Evolutionary conservation across 805 yeast species (phyloP).

Genomic region (Metschnikowia corniflorae): DNA sequence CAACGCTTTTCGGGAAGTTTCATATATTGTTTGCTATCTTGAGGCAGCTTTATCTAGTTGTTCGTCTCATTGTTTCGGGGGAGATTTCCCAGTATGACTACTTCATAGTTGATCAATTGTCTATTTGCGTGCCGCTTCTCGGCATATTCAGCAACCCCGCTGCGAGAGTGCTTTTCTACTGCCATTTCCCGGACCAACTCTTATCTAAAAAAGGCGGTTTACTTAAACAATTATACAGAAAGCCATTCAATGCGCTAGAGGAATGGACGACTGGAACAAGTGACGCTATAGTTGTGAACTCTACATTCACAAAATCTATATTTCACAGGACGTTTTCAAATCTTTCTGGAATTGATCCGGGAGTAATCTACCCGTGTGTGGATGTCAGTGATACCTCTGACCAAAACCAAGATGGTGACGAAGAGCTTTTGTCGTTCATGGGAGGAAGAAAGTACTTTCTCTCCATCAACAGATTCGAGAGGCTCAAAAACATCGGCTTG

Average conservation of each 20-base stretch:
- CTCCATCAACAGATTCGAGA: slow-evolving; percentile 85
- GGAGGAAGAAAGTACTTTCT: slow-evolving; percentile 46
- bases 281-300: slow-evolving; percentile 83
- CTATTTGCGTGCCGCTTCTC: slow-evolving; percentile 77
- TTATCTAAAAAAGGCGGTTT: slow-evolving; percentile 57
- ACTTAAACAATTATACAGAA: slow-evolving; percentile 62
- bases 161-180: slow-evolving; percentile 72
- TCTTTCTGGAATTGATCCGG: slow-evolving; percentile 39
- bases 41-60: slow-evolving; percentile 70
- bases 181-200: slow-evolving; percentile 93
- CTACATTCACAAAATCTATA: slow-evolving; percentile 71
- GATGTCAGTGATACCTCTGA: slow-evolving; percentile 30
- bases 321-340: slow-evolving; percentile 61
- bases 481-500: slow-evolving; percentile 74
- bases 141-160: slow-evolving; percentile 37
- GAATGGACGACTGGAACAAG: slow-evolving; percentile 73
- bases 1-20: slow-evolving; percentile 59
- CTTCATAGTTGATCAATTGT: slow-evolving; percentile 82
- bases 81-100: slow-evolving; percentile 56
- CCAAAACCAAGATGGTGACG: slow-evolving; percentile 21
- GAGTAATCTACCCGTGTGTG: slow-evolving; percentile 79
- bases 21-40: slow-evolving; percentile 78
- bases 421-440: slow-evolving; percentile 35
- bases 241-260: slow-evolving; percentile 83
- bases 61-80: slow-evolving; percentile 44